Conservation (phyloP, 164 flowering plant genomes). For the Hamamelis virginiana region DNA sequence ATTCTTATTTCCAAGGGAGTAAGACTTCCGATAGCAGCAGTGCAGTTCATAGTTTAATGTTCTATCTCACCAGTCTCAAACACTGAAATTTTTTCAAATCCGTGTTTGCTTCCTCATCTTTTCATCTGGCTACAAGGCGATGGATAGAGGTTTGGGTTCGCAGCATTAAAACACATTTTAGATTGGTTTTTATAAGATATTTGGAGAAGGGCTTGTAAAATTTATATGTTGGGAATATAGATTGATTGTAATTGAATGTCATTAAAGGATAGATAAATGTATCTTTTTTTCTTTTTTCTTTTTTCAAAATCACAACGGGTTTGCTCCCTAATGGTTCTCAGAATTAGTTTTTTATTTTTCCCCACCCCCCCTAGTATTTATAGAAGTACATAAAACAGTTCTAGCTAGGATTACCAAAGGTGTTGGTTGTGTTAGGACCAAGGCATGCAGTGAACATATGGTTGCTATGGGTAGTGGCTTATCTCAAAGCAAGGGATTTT, state of each 20-base stretch:
- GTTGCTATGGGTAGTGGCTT: no score
- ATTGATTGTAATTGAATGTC: conserved; percentile 13
- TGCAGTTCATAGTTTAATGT: background rate
- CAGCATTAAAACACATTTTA: background rate
- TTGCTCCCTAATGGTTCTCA: background rate
- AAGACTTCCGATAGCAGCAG: background rate
- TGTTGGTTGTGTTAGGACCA: background rate
- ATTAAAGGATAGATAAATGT: background rate
- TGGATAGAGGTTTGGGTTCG: conserved; percentile 6
- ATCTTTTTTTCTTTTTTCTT: no score
- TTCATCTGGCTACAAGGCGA: conserved; percentile 14
- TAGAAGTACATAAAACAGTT: background rate
- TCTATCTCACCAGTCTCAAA: background rate
- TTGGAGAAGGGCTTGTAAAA: conserved; percentile 13
- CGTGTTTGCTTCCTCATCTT: conserved; percentile 15
- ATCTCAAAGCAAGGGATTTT: no score
- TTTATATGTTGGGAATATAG: conserved; percentile 8
- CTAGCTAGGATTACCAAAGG: background rate
- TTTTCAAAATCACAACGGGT: background rate
- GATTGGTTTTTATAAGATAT: background rate
- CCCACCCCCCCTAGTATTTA: background rate
- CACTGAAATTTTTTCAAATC: conserved; percentile 5
- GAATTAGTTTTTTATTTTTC: background rate
- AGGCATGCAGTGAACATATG: no score
- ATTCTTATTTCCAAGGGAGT: background rate